Percentiles rank a stretch among this genome's conserved stretches.
Evolutionary conservation across 2,329 filamentous ascomycete genomes (phyloP).

Genomic region (Botrytis paeoniae): DNA sequence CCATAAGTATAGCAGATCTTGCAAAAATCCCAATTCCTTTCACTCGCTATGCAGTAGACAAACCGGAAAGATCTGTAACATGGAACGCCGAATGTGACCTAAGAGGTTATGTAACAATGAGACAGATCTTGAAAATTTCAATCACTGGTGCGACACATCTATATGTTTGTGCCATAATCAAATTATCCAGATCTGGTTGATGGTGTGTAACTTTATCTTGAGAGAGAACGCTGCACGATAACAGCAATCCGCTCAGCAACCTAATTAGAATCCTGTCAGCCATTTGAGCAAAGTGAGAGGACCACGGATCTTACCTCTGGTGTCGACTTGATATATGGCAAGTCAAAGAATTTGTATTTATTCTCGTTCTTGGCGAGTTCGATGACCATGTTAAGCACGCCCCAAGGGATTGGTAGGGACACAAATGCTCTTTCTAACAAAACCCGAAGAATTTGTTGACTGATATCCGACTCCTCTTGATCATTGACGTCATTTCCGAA

Average conservation of each 20-base stretch:
- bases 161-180: neutral
- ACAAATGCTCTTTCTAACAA: conserved; percentile 84
- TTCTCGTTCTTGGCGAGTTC: conserved; percentile 87
- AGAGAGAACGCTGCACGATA: conserved; percentile 28
- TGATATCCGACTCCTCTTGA: conserved; percentile 75
- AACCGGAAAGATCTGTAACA: conserved; percentile 34
- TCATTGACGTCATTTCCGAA: conserved; percentile 74
- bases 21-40: conserved; percentile 35
- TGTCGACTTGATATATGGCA: conserved; percentile 85
- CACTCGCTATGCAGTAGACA: conserved; percentile 41
- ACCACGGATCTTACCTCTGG: conserved; percentile 64
- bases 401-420: conserved; percentile 94
- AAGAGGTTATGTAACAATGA: conserved; percentile 38
- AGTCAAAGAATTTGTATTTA: conserved; percentile 82
- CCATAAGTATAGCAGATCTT: conserved; percentile 32
- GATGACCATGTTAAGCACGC: conserved; percentile 79
- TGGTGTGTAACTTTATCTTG: conserved; percentile 11
- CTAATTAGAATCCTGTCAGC: conserved; percentile 22
- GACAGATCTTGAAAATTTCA: conserved; percentile 20
- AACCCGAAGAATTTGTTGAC: conserved; percentile 86
- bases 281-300: neutral
- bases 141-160: conserved; percentile 7
- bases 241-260: conserved; percentile 36
- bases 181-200: conserved; percentile 9
- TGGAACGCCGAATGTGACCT: conserved; percentile 36